These are phyloP conservation scores for Phytopythium oedochilum DNA, from an alignment of 352 stramenopile species.

Conservation along the genomic window DNA sequence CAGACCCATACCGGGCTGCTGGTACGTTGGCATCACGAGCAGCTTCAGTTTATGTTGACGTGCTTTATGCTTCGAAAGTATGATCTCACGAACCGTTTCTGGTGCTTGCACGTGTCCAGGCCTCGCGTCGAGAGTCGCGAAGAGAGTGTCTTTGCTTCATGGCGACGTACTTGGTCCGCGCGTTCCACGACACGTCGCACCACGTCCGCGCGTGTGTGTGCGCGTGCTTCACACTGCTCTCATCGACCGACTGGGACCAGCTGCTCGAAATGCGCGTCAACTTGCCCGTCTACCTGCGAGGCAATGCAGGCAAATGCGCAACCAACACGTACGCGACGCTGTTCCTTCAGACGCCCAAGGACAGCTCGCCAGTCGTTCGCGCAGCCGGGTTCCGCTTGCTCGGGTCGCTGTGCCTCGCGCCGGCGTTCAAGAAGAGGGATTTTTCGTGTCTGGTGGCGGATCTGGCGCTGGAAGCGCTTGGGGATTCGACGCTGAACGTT, in stretches of 20 bases:
- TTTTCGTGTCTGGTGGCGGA: conserved; percentile 62
- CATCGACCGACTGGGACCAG: conserved; percentile 54
- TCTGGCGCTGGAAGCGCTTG: conserved; percentile 57
- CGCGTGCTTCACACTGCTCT: conserved; percentile 83
- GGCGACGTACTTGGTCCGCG: conserved; percentile 70
- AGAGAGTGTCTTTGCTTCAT: conserved; percentile 71
- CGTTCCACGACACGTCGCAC: conserved; percentile 82
- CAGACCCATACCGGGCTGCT: not conserved
- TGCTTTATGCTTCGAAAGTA: not conserved
- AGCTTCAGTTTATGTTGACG: not conserved
- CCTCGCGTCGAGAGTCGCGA: conserved; percentile 18
- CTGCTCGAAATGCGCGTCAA: conserved; percentile 27
- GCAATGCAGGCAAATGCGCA: not conserved
- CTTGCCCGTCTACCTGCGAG: conserved; percentile 1
- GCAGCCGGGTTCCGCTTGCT: conserved; percentile 76
- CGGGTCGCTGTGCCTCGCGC: conserved; percentile 64
- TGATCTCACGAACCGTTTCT: not conserved
- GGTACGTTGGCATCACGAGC: not conserved
- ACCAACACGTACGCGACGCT: conserved; percentile 56
- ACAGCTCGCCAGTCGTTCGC: conserved; percentile 77
- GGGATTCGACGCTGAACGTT: conserved; percentile 81
- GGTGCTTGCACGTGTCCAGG: not conserved
- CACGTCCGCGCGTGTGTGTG: conserved; percentile 84
- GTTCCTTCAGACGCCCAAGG: conserved; percentile 72
- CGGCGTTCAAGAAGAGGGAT: conserved; percentile 68